Percentiles rank a stretch among this genome's conserved stretches.
phyloP scores from a whole-genome alignment of 2,329 filamentous ascomycete species.

The Zymoseptoria pseudotritici region DNA sequence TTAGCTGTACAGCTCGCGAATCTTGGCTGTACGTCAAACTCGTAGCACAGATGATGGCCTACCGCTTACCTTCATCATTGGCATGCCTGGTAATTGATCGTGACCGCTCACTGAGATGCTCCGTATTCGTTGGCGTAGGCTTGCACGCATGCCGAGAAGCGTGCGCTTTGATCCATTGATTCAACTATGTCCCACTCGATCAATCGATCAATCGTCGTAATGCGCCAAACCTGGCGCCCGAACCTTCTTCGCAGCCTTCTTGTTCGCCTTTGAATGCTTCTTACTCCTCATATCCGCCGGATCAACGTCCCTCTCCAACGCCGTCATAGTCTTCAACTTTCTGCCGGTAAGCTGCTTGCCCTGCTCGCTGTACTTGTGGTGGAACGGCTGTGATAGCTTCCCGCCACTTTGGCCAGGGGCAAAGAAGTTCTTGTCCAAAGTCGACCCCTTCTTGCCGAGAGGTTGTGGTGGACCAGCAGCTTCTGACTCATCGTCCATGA shows the following conservation, averaged over 20 bases:
- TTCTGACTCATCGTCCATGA: slow-evolving; percentile 34
- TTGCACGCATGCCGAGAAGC: not conserved
- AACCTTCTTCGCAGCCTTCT: slow-evolving; percentile 38
- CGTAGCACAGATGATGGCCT: not conserved
- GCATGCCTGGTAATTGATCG: not conserved
- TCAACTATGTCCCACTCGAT: not conserved
- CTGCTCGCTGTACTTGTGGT: slow-evolving; percentile 80
- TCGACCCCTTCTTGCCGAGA: slow-evolving; percentile 64
- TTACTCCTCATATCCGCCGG: slow-evolving; percentile 71
- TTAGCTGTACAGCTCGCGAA: not conserved
- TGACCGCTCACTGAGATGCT: not conserved
- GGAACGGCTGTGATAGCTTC: slow-evolving; percentile 74
- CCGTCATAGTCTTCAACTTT: slow-evolving; percentile 73
- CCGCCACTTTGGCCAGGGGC: slow-evolving; percentile 53
- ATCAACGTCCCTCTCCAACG: slow-evolving; percentile 77
- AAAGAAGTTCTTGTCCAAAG: slow-evolving; percentile 87
- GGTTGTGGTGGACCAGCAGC: slow-evolving; percentile 41
- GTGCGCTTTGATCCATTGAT: not conserved
- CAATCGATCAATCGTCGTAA: slow-evolving; percentile 13
- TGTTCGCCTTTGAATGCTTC: slow-evolving; percentile 88
- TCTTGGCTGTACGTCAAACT: not conserved
- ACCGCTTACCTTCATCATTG: not conserved
- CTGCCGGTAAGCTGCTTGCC: slow-evolving; percentile 75
- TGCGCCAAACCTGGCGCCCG: slow-evolving; percentile 10
- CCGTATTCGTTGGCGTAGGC: not conserved